Percentiles rank a stretch among this genome's conserved stretches.
These are phyloP conservation scores for Blastobotrys niveus DNA, from an alignment of 1,139 yeast genomes.

Conservation along the genomic window DNA sequence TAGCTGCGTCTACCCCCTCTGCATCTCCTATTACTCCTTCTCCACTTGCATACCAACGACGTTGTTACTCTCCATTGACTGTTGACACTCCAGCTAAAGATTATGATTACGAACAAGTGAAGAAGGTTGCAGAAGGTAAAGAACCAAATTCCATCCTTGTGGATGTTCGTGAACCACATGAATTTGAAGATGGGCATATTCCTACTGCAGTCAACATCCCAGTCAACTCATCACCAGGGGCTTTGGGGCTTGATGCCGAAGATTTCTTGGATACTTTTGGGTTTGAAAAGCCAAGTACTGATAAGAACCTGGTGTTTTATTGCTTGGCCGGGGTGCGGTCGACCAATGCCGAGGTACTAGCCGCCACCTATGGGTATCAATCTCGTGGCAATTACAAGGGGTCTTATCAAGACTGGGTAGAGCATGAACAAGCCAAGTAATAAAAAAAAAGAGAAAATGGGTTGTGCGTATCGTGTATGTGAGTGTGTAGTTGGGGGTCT, in stretches of 20 bases:
- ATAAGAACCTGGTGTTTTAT: constrained; percentile 76
- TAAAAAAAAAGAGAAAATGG: background rate
- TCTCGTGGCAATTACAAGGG: constrained; percentile 57
- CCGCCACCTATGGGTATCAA: constrained; percentile 80
- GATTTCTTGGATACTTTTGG: constrained; percentile 81
- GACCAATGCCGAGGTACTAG: constrained; percentile 85
- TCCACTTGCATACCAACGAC: background rate
- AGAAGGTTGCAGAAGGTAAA: constrained; percentile 42
- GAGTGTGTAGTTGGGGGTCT: no score
- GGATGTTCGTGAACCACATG: constrained; percentile 91
- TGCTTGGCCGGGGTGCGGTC: constrained; percentile 93
- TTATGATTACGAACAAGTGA: constrained; percentile 54
- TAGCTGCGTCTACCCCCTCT: no score
- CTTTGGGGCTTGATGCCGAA: constrained; percentile 68
- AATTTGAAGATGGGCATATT: constrained; percentile 62
- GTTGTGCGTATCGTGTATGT: background rate
- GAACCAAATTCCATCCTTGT: constrained; percentile 50
- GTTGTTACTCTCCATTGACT: constrained; percentile 29
- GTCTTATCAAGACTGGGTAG: constrained; percentile 80
- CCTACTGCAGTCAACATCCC: constrained; percentile 88
- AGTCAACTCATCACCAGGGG: constrained; percentile 90
- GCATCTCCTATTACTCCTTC: no score
- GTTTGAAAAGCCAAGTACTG: constrained; percentile 67
- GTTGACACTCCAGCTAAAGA: constrained; percentile 43
- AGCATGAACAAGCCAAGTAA: constrained; percentile 33